Evolutionary conservation across 257 asterid genomes (phyloP).

Genomic region (Dorcoceras hygrometricum): DNA sequence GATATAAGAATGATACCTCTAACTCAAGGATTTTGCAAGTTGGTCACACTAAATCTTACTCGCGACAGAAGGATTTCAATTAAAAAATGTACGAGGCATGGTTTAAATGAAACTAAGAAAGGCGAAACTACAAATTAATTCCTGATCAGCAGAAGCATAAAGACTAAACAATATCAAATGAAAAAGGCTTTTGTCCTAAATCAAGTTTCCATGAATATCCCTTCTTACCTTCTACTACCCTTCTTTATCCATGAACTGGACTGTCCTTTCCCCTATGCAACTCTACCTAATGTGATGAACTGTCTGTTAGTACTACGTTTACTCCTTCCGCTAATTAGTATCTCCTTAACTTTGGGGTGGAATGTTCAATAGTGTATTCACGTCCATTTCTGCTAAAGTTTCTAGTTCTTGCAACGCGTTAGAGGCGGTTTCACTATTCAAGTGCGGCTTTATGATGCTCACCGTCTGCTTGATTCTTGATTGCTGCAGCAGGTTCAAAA

Average conservation of each 20-base stretch:
- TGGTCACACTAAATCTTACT: neutral
- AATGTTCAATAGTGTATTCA: slow-evolving; percentile 6
- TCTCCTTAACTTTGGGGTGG: slow-evolving; percentile 2
- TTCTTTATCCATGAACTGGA: neutral
- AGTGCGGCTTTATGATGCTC: slow-evolving; percentile 43
- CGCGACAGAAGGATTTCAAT: neutral
- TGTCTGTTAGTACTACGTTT: neutral
- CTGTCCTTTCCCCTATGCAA: no score
- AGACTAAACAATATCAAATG: neutral
- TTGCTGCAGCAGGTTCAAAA: slow-evolving; percentile 44
- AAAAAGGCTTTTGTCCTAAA: neutral
- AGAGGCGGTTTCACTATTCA: slow-evolving; percentile 39
- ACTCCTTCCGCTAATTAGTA: neutral
- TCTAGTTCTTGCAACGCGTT: slow-evolving; percentile 64
- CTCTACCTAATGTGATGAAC: neutral
- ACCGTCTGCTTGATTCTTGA: slow-evolving; percentile 47
- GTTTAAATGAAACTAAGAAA: neutral
- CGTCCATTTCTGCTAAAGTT: slow-evolving; percentile 32
- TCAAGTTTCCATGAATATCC: neutral
- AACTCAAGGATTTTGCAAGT: neutral
- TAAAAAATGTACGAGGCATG: neutral
- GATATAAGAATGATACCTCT: neutral
- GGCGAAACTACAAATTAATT: neutral
- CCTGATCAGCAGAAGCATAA: neutral
- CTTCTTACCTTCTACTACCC: no score